Conservation (phyloP, 345 rosid species). For the Orychophragmus violaceus region DNA sequence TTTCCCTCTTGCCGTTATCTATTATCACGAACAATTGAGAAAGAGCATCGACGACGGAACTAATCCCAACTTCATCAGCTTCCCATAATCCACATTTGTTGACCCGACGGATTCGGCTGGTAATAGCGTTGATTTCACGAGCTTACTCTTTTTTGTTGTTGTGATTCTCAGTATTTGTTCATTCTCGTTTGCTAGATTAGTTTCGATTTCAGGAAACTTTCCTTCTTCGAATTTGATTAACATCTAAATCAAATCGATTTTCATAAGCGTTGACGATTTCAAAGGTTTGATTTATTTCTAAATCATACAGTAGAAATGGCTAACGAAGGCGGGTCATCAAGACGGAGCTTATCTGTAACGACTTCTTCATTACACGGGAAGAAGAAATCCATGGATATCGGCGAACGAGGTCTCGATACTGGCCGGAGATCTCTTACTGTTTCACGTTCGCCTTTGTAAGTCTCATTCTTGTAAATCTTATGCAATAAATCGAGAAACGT, state of each 20-base stretch:
- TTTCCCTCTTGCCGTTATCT: slow-evolving; percentile 7
- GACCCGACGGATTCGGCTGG: slow-evolving; percentile 15
- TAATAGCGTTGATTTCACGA: slow-evolving; percentile 10
- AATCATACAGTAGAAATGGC: slow-evolving; percentile 44
- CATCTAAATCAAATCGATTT: neutral
- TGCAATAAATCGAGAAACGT: neutral
- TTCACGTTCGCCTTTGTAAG: slow-evolving; percentile 63
- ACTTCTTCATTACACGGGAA: slow-evolving; percentile 39
- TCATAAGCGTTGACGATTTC: slow-evolving; percentile 11
- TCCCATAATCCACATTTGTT: neutral
- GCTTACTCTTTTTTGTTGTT: neutral
- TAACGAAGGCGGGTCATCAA: slow-evolving; percentile 62
- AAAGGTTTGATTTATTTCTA: neutral
- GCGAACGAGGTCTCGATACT: slow-evolving; percentile 40
- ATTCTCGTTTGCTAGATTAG: neutral
- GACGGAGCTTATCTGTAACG: slow-evolving; percentile 52
- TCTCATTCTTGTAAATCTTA: neutral
- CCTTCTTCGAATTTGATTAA: neutral
- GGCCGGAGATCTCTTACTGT: slow-evolving; percentile 54
- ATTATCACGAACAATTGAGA: slow-evolving; percentile 5
- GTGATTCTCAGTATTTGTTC: neutral
- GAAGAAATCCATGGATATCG: slow-evolving; percentile 53
- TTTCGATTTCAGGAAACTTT: neutral
- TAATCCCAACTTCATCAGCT: neutral
- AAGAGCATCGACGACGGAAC: slow-evolving; percentile 2